These are phyloP conservation scores for Reticulascus tulasneorum DNA, from an alignment of 2,329 filamentous ascomycete genomes.

Conservation along the genomic window DNA sequence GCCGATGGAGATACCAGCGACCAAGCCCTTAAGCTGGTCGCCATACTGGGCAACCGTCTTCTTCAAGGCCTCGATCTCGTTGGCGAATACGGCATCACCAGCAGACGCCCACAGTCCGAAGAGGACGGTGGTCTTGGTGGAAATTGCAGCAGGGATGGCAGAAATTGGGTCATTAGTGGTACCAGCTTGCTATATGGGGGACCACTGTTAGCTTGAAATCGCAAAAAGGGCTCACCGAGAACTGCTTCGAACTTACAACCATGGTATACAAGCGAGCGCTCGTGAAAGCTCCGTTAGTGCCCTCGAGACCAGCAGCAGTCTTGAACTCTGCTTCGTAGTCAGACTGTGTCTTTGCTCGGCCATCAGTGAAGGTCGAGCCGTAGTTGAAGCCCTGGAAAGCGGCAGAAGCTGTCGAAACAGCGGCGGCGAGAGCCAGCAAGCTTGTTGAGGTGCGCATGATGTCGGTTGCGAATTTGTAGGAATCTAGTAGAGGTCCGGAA, in stretches of 20 bases:
- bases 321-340: conserved; percentile 71
- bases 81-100: conserved; percentile 57
- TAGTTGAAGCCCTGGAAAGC: conserved; percentile 69
- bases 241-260: too few relatives aligned
- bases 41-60: conserved; percentile 68
- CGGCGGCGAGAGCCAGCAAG: conserved; percentile 25
- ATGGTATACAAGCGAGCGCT: conserved; percentile 73
- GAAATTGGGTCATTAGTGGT: conserved; percentile 62
- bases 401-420: conserved; percentile 30
- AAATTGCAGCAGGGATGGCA: conserved; percentile 79
- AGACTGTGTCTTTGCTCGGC: conserved; percentile 53
- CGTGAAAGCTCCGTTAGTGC: conserved; percentile 59
- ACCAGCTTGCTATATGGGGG: conserved; percentile 65
- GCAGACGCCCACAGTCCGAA: conserved; percentile 81
- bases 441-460: conserved; percentile 9
- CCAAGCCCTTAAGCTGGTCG: conserved; percentile 56
- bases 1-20: conserved; percentile 81
- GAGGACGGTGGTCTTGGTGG: conserved; percentile 71
- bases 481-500: too few relatives aligned
- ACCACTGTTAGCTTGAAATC: neutral
- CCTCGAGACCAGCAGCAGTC: conserved; percentile 58
- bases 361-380: conserved; percentile 57
- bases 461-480: neutral
- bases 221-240: conserved; percentile 17
- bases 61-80: conserved; percentile 71